phyloP scores from a whole-genome alignment of 2,329 filamentous ascomycete genomes.

The Cordyceps fumosorosea region DNA sequence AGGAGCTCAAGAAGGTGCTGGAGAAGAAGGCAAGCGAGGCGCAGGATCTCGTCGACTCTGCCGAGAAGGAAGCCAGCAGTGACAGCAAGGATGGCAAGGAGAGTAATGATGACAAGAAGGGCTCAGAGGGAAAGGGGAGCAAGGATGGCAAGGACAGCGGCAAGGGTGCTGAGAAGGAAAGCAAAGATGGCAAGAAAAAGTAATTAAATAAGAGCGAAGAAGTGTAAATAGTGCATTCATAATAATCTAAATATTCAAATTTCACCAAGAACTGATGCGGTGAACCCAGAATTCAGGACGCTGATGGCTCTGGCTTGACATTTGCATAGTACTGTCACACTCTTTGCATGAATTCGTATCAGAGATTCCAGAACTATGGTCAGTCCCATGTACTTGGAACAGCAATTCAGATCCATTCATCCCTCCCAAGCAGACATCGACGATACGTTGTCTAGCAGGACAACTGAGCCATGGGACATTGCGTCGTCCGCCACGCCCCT shows the following conservation, averaged over 20 bases:
- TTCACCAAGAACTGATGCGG: not conserved
- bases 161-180: not conserved
- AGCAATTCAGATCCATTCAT: no score
- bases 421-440: no score
- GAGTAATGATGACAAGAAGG: not conserved
- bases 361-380: no score
- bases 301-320: no score
- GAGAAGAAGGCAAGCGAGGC: constrained; percentile 52
- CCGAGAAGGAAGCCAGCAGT: constrained; percentile 38
- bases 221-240: not conserved
- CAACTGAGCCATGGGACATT: no score
- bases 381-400: no score
- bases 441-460: no score
- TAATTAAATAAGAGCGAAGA: not conserved
- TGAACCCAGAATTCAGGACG: no score
- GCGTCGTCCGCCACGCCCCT: no score
- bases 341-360: no score
- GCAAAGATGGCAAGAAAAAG: constrained; percentile 20
- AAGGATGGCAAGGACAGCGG: not conserved
- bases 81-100: constrained; percentile 20
- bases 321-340: no score
- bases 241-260: not conserved
- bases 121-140: not conserved
- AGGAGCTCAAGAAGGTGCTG: constrained; percentile 59
- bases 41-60: constrained; percentile 52